Evolutionary conservation across 2,329 filamentous ascomycete genomes (phyloP), one percentile per base, ranked within the genome.

Genomic region (Aureobasidium sp.): DNA sequence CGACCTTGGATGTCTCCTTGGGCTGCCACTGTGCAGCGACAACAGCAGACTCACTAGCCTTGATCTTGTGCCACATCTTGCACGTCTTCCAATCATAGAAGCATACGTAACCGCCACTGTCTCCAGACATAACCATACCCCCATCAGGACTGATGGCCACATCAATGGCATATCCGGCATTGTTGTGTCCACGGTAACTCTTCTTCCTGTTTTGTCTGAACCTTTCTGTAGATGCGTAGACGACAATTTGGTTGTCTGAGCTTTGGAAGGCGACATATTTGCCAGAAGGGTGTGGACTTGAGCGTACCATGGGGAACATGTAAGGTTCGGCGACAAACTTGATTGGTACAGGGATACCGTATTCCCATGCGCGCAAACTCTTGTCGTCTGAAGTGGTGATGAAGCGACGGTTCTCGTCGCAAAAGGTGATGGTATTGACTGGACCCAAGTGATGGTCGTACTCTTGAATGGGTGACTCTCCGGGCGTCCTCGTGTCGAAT

Each of bases 81-180:
- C 93, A 96, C 42, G 91, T 97, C 84, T 99, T 99, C 90, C 92
- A 99, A 76, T 97, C 94, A 91, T 92, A 99, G 78, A 97, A 97
- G 76, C 90, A 96, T 52, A 96, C 86, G 70, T 85, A 97, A 39
- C 95, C 94, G 17, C 85, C 91, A 57, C 86, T 90, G 74, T 99
- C 94, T 65, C 94, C 94, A 20, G 85, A 89, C 23, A 86, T 88
- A 61, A 99, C 80, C 73, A 97, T 96, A 72, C 96, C 91, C 0
- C 94, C 94, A 73, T 97, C 94, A 0, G 92, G 90, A 69, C 87
- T 91, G 71, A 95, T 88, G 58, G 88, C 87, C 56, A 99, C 82
- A 70, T 96, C 94, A 65, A 97, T 91, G 2, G 89, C 92, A 70
- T 95, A 92, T 2, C 95, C 94, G 2, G 92, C 91, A 65, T 93